Base-by-base conservation (phyloP, 1,284 basidiomycete species). In the Caloboletus firmus region DNA sequence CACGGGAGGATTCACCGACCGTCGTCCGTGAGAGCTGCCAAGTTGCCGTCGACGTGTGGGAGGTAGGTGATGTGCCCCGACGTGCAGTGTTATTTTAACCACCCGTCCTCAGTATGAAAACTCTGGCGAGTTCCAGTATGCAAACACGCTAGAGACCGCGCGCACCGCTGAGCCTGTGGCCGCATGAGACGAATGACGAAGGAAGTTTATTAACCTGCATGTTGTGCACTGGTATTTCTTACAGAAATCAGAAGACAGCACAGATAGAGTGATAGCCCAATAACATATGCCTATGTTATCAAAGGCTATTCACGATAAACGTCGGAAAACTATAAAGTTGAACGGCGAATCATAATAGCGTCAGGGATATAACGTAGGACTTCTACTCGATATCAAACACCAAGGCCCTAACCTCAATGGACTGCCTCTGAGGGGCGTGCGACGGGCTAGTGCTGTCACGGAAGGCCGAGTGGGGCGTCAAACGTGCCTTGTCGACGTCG, bases 21-120 rank as follows among this genome's bases (percentile, higher is more conserved):
- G 95, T 99, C 12, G 97, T 99, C 1, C 81, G 90, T 50, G 95
- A 99, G 74, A 97, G 94, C 63, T 99, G 97, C 74, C 85, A 95
- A 66, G 89, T 99, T 49, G 97, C 96, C 1, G 82, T 99, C 52
- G 97, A 99, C 71, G 95, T 98, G 93, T 95, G 89, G 84, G 91
- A 95, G 88, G 89, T 89, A 55, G 31, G 83, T 70, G 1, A 2
- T 54, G 32, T 11, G 26, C 17, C 24, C 6, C n/a, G 1, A 18
- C 13, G 4, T 15, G 15, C 15, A 39, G 36, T 24, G 17, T 30
- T 15, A 37, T 40, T 12, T 32, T 58, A 41, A 67, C 22, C 31
- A 35, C 11, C 39, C 15, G 4, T 22, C 42, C 24, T 9, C 61
- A 95, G 90, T 88, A 95, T 68, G 94, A 95, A 72, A 93, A 94